phyloP scores from a whole-genome alignment of 2,329 filamentous ascomycete species.

The Alternaria angustiovoidea region DNA sequence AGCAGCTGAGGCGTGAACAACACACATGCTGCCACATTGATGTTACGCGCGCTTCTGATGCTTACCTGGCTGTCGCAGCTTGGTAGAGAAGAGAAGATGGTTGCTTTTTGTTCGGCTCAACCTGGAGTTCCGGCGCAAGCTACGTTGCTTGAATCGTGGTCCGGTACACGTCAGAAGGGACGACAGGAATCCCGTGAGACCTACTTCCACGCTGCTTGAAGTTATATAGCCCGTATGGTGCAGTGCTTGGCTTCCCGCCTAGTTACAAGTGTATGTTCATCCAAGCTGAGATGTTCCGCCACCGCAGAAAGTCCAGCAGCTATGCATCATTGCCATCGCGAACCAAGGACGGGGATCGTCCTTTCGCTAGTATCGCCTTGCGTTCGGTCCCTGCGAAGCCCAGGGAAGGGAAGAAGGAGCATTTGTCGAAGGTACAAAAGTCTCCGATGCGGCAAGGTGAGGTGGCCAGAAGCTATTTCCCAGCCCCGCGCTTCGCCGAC shows the following conservation, averaged over 20 bases:
- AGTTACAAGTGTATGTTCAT: constrained; percentile 33
- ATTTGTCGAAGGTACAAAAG: constrained; percentile 38
- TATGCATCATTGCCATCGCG: constrained; percentile 30
- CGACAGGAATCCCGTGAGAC: background rate
- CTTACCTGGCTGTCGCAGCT: constrained; percentile 28
- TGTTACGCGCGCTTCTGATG: constrained; percentile 27
- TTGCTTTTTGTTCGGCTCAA: constrained; percentile 25
- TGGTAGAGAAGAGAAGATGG: constrained; percentile 17
- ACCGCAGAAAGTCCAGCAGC: constrained; percentile 33
- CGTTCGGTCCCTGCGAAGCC: constrained; percentile 26
- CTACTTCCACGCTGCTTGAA: constrained; percentile 3
- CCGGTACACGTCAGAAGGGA: constrained; percentile 5
- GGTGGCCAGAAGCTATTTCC: constrained; percentile 32
- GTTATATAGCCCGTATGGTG: constrained; percentile 15
- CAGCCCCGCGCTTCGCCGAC: constrained; percentile 35
- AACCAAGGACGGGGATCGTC: constrained; percentile 31
- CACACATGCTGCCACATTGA: constrained; percentile 12
- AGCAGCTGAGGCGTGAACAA: constrained; percentile 11
- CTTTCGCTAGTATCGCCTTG: constrained; percentile 32
- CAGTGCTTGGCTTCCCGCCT: constrained; percentile 35
- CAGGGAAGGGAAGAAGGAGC: constrained; percentile 34
- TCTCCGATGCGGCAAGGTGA: constrained; percentile 33
- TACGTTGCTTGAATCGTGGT: constrained; percentile 12
- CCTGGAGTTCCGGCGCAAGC: constrained; percentile 19
- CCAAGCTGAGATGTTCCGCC: constrained; percentile 43